phyloP scores from a whole-genome alignment of 2,329 filamentous ascomycete genomes.

The Colletotrichum coccodes region DNA sequence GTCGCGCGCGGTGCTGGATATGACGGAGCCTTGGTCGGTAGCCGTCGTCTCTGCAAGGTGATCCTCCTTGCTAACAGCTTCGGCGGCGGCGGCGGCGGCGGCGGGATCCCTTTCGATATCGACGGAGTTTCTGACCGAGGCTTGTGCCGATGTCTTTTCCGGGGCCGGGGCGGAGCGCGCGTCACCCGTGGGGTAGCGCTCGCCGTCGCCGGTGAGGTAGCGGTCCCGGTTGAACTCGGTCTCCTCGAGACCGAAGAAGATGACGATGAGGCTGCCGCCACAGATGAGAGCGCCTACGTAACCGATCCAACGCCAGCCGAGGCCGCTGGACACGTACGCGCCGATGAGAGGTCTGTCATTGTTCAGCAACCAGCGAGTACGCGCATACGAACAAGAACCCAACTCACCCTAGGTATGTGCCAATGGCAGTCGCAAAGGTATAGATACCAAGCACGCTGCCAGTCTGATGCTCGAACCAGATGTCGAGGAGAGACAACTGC shows the following conservation, averaged over 20 bases:
- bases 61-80: not conserved
- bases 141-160: conserved; percentile 29
- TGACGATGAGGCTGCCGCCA: conserved; percentile 55
- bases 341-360: conserved; percentile 54
- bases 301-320: conserved; percentile 66
- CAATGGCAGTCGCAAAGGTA: conserved; percentile 64
- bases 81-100: not conserved
- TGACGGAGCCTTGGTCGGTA: conserved; percentile 30
- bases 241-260: conserved; percentile 64
- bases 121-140: not conserved
- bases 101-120: not conserved
- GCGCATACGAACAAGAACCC: not conserved
- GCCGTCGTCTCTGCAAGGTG: conserved; percentile 12
- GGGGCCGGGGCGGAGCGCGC: conserved; percentile 21
- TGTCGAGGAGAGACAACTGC: conserved; percentile 65
- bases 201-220: conserved; percentile 42
- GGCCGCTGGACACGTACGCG: conserved; percentile 58
- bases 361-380: not conserved
- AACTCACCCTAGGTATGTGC: conserved; percentile 61
- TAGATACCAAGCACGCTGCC: conserved; percentile 65
- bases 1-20: conserved; percentile 31
- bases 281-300: conserved; percentile 62
- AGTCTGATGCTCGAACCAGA: conserved; percentile 68
- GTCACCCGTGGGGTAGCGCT: conserved; percentile 33
- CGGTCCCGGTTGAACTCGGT: conserved; percentile 58